Evolutionary conservation across 2,329 filamentous ascomycete species (phyloP).

Genomic region (Fusarium sp.): DNA sequence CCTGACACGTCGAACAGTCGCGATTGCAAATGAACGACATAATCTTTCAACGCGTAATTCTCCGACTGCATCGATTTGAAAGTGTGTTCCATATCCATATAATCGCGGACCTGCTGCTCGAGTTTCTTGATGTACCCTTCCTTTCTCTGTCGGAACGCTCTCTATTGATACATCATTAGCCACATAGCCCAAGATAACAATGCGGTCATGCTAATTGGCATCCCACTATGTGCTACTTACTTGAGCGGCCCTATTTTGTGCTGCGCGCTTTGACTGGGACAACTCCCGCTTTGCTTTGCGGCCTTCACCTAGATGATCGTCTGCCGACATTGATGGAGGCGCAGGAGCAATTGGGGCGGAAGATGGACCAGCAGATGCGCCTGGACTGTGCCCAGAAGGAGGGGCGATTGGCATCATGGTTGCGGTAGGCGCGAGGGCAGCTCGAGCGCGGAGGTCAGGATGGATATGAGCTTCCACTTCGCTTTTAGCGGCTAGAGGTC

Average conservation of each 20-base stretch:
- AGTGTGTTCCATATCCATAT: conserved; percentile 78
- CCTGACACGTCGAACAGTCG: conserved; percentile 85
- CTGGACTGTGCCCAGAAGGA: conserved; percentile 52
- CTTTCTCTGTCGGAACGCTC: conserved; percentile 96
- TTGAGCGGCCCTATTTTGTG: conserved; percentile 96
- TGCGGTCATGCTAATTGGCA: background rate
- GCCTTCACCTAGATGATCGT: conserved; percentile 61
- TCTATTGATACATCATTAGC: conserved; percentile 65
- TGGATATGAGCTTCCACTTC: conserved; percentile 63
- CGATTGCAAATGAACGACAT: conserved; percentile 90
- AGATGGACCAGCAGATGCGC: conserved; percentile 47
- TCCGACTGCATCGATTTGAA: conserved; percentile 87
- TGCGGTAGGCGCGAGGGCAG: conserved; percentile 48
- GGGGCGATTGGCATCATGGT: conserved; percentile 57
- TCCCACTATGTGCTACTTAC: conserved; percentile 65
- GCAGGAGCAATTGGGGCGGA: conserved; percentile 51
- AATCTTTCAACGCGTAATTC: conserved; percentile 91
- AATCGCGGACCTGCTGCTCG: conserved; percentile 91
- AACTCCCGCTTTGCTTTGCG: conserved; percentile 90
- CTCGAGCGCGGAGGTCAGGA: conserved; percentile 60
- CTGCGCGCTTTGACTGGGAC: conserved; percentile 94
- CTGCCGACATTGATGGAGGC: conserved; percentile 46
- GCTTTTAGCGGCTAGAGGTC: conserved; percentile 52
- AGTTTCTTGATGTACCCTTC: conserved; percentile 98
- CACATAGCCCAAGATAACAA: background rate